Evolutionary conservation across 768 basidiomycete species (phyloP), one percentile per base, ranked within the genome.

Genomic region (Suillus fuscotomentosus): DNA sequence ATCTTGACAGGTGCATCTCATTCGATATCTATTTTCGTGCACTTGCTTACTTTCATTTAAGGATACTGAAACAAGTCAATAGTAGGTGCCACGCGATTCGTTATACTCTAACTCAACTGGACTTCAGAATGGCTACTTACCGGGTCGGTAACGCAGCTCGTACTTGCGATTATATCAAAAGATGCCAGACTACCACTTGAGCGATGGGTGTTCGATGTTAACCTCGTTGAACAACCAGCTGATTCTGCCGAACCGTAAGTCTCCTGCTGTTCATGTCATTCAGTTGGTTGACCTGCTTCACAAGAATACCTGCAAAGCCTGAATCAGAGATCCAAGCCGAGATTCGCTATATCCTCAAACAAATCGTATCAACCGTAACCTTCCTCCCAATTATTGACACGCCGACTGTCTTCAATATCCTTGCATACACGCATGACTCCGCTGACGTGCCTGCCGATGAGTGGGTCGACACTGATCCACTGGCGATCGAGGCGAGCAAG

Each of bases 141-240:
- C 7, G 93, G 94, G 13, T 89, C 93, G 13, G 94, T 99, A 48
- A 96, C 94, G 6, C 93, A 98, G 67, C 85, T 99, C 1, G 96
- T 98, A 10, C 87, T 98, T 24, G 96, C 93, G 34, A 97, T 99
- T 77, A 94, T 99, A 66, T 94, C 94, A 13, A 95, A 97, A 73
- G 97, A 99, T 72, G 91, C 94, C 10, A 84, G 94, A 42, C 87
- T 90, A 60, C 91, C 96, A 10, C 85, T 98, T 54, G 97, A 99
- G 77, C 86, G 97, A 67, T 99, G 97, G 97, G 95, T 98, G 56
- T 99, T 99, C 75, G 96, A 99, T 76, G 84, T 99, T 75, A 89
- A 94, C 72, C 83, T 95, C 61, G 86, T 94, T 50, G 88, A 91
- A 61, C 86, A 84, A 27, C 79, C 87, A 11, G 70, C 82, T 2